phyloP scores from a whole-genome alignment of 805 yeast species.

The Suhomyces sp. region DNA sequence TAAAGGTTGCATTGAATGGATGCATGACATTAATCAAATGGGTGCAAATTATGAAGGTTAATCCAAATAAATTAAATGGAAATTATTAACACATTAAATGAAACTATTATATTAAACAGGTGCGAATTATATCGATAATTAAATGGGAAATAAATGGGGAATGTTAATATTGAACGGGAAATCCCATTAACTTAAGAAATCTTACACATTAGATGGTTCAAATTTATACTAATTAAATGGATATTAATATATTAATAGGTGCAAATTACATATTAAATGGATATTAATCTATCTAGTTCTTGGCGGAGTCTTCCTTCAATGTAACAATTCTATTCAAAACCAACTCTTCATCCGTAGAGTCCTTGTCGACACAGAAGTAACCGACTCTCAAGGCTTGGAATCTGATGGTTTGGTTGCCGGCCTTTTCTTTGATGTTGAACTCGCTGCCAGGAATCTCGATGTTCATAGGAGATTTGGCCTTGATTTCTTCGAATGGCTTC shows the following conservation, averaged over 20 bases:
- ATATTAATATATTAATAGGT: background rate
- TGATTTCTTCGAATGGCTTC: slow-evolving; percentile 65
- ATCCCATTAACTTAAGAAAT: no score
- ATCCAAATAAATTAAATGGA: no score
- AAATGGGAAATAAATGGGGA: no score
- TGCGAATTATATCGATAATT: no score
- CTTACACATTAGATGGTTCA: no score
- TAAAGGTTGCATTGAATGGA: no score
- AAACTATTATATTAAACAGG: no score
- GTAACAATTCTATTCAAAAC: slow-evolving; percentile 90
- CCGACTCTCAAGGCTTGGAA: slow-evolving; percentile 98
- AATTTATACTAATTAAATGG: no score
- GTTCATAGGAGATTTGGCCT: slow-evolving; percentile 72
- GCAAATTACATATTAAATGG: background rate
- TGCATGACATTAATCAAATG: no score
- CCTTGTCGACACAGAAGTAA: slow-evolving; percentile 87
- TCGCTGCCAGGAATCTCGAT: slow-evolving; percentile 55
- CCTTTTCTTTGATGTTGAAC: slow-evolving; percentile 69
- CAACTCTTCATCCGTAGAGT: slow-evolving; percentile 57
- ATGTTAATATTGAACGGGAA: no score
- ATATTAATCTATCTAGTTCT: slow-evolving; percentile 22
- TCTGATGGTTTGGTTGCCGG: slow-evolving; percentile 73
- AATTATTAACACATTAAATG: no score
- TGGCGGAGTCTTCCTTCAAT: slow-evolving; percentile 75
- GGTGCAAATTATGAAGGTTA: no score